Evolutionary conservation across 352 stramenopile genomes (phyloP).

Genomic region (Globisporangium paroecandrum): DNA sequence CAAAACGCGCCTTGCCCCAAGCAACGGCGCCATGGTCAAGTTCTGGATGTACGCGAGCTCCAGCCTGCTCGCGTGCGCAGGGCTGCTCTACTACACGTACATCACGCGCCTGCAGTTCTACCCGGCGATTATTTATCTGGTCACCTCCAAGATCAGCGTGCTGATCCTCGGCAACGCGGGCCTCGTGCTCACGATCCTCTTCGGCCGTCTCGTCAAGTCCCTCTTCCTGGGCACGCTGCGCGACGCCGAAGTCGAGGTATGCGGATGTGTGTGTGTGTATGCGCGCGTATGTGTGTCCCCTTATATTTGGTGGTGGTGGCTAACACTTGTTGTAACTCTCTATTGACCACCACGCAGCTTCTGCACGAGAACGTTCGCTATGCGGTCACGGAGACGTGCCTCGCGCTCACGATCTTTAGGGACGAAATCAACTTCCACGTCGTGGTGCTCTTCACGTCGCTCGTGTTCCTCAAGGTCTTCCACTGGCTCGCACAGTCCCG

Average conservation of each 20-base stretch:
- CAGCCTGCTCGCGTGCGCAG: slow-evolving; percentile 79
- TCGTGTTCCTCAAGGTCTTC: slow-evolving; percentile 96
- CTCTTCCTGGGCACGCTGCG: slow-evolving; percentile 85
- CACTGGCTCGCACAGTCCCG: slow-evolving; percentile 89
- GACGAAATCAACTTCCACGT: slow-evolving; percentile 96
- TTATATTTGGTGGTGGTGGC: not conserved
- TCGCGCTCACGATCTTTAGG: slow-evolving; percentile 99
- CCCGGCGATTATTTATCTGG: slow-evolving; percentile 94
- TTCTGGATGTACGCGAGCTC: slow-evolving; percentile 88
- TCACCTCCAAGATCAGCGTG: slow-evolving; percentile 96
- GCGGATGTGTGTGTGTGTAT: not conserved
- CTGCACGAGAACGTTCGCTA: slow-evolving; percentile 96
- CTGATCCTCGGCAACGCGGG: slow-evolving; percentile 94
- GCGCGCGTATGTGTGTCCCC: no score
- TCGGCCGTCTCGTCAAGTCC: slow-evolving; percentile 70
- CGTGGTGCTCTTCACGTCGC: slow-evolving; percentile 92
- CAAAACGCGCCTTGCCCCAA: no score
- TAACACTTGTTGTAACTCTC: not conserved
- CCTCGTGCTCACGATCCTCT: slow-evolving; percentile 86
- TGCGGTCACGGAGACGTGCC: slow-evolving; percentile 97
- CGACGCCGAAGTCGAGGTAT: slow-evolving; percentile 82
- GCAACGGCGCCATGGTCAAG: slow-evolving; percentile 40
- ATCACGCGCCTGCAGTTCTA: slow-evolving; percentile 97
- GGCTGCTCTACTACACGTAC: slow-evolving; percentile 92
- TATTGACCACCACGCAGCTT: slow-evolving; percentile 46